phyloP scores from a whole-genome alignment of 2,329 filamentous ascomycete species.

The Bipolaris bicolor region DNA sequence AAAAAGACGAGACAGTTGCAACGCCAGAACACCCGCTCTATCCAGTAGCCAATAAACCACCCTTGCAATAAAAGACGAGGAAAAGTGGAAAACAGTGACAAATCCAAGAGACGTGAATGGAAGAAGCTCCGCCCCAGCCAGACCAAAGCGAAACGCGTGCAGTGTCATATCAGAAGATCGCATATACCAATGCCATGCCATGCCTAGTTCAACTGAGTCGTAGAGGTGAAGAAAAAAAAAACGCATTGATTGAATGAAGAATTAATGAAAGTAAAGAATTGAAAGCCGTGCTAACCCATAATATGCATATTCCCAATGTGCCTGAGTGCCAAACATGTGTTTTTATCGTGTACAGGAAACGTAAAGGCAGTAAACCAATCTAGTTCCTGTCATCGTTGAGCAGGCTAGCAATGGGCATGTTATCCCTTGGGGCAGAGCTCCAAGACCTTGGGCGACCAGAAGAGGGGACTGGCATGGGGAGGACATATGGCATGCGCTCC shows the following conservation, averaged over 20 bases:
- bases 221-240: background rate
- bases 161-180: slow-evolving; percentile 2
- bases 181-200: slow-evolving; percentile 5
- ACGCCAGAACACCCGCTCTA: background rate
- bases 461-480: slow-evolving; percentile 48
- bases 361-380: background rate
- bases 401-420: slow-evolving; percentile 49
- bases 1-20: background rate
- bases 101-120: background rate
- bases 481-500: slow-evolving; percentile 46
- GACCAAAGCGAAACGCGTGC: slow-evolving; percentile 5
- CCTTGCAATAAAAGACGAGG: background rate
- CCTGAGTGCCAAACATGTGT: slow-evolving; percentile 3
- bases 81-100: background rate
- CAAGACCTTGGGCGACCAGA: slow-evolving; percentile 40
- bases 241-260: slow-evolving; percentile 14
- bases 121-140: background rate
- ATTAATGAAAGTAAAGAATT: slow-evolving; percentile 36
- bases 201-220: background rate
- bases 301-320: slow-evolving; percentile 2
- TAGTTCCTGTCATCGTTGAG: slow-evolving; percentile 49
- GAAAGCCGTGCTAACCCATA: slow-evolving; percentile 1
- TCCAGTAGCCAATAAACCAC: background rate
- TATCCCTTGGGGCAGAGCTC: slow-evolving; percentile 46
- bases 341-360: slow-evolving; percentile 9